These are phyloP conservation scores for Curvularia sp. DNA, from an alignment of 2,329 filamentous ascomycete species.

Conservation along the genomic window DNA sequence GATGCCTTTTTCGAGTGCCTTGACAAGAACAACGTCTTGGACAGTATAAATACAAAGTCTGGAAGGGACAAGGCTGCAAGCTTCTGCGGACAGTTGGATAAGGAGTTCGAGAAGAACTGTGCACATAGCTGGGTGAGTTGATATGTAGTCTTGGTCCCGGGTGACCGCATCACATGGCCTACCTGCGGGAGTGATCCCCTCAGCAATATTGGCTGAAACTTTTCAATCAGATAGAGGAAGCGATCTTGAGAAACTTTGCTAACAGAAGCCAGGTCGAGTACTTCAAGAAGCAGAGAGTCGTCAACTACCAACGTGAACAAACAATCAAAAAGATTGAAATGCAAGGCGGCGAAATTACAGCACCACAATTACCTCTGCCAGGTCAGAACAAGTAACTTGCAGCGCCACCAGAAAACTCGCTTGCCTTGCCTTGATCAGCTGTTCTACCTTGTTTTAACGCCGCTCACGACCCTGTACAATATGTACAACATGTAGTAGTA, in stretches of 20 bases:
- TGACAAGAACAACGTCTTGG: constrained; percentile 80
- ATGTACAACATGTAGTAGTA: constrained; percentile 13
- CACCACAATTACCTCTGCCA: constrained; percentile 45
- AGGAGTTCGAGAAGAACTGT: constrained; percentile 82
- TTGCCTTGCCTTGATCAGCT: constrained; percentile 3
- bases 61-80: constrained; percentile 58
- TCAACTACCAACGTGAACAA: constrained; percentile 85
- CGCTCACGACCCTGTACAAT: constrained; percentile 22
- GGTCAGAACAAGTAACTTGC: constrained; percentile 24
- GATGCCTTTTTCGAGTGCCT: constrained; percentile 90
- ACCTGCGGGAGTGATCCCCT: background rate
- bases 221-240: background rate
- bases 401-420: background rate
- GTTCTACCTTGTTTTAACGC: constrained; percentile 6
- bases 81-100: constrained; percentile 66
- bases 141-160: background rate
- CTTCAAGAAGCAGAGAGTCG: constrained; percentile 95
- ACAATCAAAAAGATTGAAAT: constrained; percentile 59
- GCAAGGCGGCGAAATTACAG: constrained; percentile 51
- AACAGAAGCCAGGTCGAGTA: constrained; percentile 76
- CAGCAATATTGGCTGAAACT: background rate
- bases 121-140: constrained; percentile 84
- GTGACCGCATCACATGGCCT: background rate
- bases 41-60: constrained; percentile 68
- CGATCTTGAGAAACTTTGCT: constrained; percentile 13